Conservation (phyloP, 345 rosid species). For the Boechera divaricarpa region DNA sequence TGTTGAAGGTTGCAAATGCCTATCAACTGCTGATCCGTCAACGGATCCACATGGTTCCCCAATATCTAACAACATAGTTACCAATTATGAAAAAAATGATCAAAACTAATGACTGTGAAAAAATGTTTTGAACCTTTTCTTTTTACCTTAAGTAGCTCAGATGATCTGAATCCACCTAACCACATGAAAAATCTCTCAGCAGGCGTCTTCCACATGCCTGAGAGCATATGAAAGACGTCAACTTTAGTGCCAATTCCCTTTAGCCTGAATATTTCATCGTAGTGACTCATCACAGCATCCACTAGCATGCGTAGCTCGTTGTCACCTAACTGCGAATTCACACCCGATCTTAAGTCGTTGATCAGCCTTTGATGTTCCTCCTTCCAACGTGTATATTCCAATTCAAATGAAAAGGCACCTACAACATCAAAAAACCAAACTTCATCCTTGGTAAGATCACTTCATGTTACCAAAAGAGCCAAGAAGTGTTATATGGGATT, state of each 20-base stretch:
- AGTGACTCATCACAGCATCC: slow-evolving; percentile 80
- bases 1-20: slow-evolving; percentile 95
- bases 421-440: slow-evolving; percentile 18
- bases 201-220: slow-evolving; percentile 98
- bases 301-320: slow-evolving; percentile 71
- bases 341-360: slow-evolving; percentile 71
- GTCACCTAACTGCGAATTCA: slow-evolving; percentile 67
- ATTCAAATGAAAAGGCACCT: slow-evolving; percentile 82
- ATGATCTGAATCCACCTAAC: slow-evolving; percentile 95
- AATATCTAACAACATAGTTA: slow-evolving; percentile 58
- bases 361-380: slow-evolving; percentile 87
- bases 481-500: neutral
- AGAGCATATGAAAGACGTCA: slow-evolving; percentile 93
- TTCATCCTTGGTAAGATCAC: neutral
- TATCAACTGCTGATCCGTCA: slow-evolving; percentile 89
- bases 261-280: slow-evolving; percentile 72
- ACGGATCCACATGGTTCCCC: slow-evolving; percentile 85
- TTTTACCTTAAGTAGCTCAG: slow-evolving; percentile 84
- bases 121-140: neutral
- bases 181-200: slow-evolving; percentile 96
- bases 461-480: neutral
- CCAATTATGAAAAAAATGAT: neutral
- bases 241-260: slow-evolving; percentile 77
- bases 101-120: neutral
- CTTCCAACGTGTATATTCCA: slow-evolving; percentile 83